Percentiles rank a stretch among this genome's conserved stretches.
Conservation (phyloP, 495 filamentous ascomycete species). For the Apodospora peruviana region DNA sequence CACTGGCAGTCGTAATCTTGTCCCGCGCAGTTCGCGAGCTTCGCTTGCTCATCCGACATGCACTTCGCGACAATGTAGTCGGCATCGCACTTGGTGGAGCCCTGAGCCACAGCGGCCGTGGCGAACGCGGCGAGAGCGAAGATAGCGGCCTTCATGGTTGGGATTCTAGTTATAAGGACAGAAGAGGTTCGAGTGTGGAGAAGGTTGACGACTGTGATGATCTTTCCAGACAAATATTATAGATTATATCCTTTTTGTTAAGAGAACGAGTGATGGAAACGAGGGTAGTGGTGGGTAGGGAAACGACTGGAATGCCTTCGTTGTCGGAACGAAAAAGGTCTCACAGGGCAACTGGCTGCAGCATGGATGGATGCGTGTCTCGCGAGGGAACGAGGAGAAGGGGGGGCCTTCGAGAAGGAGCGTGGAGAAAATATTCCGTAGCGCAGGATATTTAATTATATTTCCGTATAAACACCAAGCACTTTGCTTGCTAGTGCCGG, state of each 20-base stretch:
- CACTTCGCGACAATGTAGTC: conserved; percentile 42
- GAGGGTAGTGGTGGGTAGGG: not conserved
- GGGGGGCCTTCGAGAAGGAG: not conserved
- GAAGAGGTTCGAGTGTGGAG: not conserved
- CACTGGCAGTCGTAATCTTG: conserved; percentile 39
- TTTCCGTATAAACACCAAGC: too few relatives aligned
- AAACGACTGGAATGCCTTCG: conserved; percentile 4
- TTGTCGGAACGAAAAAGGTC: conserved; percentile 11
- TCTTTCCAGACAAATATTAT: not conserved
- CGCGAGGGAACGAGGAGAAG: not conserved
- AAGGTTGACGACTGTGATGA: not conserved
- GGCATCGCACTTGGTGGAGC: conserved; percentile 27
- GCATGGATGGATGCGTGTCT: conserved; percentile 1
- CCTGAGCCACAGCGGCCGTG: conserved; percentile 23
- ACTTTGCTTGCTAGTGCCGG: too few relatives aligned
- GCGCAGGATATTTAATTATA: not conserved
- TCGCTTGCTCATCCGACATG: conserved; percentile 30
- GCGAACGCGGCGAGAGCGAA: conserved; percentile 27
- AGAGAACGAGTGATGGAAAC: conserved; percentile 10
- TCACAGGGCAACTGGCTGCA: conserved; percentile 17
- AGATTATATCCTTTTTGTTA: too few relatives aligned
- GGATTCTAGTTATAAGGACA: conserved; percentile 1
- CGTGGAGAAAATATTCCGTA: not conserved
- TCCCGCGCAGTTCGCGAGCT: conserved; percentile 27
- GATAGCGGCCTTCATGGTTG: conserved; percentile 32